A percentile compares a stretch with the other conserved stretches of the same genome.
Conservation (phyloP, 1,284 basidiomycete species). For the Pascua guehoae region DNA sequence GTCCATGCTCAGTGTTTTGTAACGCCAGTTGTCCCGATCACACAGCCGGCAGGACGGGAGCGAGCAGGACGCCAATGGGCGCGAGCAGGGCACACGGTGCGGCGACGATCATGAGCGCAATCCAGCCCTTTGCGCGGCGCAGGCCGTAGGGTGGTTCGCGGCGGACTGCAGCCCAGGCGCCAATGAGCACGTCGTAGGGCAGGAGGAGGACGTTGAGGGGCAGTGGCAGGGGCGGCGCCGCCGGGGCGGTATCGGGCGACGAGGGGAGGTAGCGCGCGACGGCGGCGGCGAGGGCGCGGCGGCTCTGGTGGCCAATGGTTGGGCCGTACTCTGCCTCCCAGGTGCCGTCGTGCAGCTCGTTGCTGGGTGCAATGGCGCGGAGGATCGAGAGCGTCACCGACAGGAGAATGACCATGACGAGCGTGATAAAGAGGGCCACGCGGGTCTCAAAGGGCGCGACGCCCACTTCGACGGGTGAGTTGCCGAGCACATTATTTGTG, state of each 20-base stretch:
- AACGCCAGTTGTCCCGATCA: too few relatives aligned
- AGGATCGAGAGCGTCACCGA: slow-evolving; percentile 15
- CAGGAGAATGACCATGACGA: slow-evolving; percentile 17
- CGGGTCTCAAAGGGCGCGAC: slow-evolving; percentile 22
- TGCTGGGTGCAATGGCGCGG: slow-evolving; percentile 18
- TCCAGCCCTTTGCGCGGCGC: slow-evolving; percentile 15
- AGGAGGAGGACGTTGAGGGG: slow-evolving; percentile 25
- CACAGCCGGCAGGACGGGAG: not conserved
- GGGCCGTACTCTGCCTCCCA: slow-evolving; percentile 24
- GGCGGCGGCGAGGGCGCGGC: slow-evolving; percentile 17
- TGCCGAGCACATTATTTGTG: not conserved
- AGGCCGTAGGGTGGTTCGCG: slow-evolving; percentile 10
- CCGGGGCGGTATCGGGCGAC: slow-evolving; percentile 9
- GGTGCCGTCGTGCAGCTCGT: slow-evolving; percentile 20
- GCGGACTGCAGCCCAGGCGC: slow-evolving; percentile 4
- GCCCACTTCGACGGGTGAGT: slow-evolving; percentile 15
- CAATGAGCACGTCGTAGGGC: slow-evolving; percentile 17
- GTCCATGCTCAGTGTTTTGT: too few relatives aligned
- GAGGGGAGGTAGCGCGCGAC: slow-evolving; percentile 19
- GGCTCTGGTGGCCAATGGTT: slow-evolving; percentile 9
- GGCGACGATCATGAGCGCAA: slow-evolving; percentile 16
- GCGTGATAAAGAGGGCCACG: slow-evolving; percentile 15
- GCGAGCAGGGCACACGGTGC: slow-evolving; percentile 11
- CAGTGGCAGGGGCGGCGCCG: slow-evolving; percentile 12
- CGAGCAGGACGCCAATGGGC: slow-evolving; percentile 10